Conservation (phyloP, 352 stramenopile species). For the Pythium scleroteichum region DNA sequence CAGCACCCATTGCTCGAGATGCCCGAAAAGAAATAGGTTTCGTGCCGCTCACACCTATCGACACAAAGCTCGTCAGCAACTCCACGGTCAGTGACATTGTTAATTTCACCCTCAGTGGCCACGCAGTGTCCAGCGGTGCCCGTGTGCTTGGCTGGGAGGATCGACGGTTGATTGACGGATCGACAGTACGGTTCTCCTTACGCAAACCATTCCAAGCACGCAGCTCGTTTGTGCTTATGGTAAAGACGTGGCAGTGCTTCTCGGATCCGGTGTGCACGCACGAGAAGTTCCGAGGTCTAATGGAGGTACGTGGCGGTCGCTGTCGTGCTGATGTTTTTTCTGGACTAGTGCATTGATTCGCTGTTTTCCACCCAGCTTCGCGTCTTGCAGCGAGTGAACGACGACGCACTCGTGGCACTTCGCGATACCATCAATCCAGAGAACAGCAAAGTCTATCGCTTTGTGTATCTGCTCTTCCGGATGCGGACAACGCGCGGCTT, state of each 20-base stretch:
- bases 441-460: conserved; percentile 51
- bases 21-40: conserved; percentile 53
- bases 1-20: conserved; percentile 31
- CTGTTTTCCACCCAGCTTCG: no score
- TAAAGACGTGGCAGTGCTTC: conserved; percentile 68
- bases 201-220: conserved; percentile 52
- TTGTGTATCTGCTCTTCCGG: conserved; percentile 71
- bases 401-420: conserved; percentile 70
- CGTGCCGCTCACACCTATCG: conserved; percentile 35
- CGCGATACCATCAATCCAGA: conserved; percentile 51
- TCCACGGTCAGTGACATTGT: conserved; percentile 53
- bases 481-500: conserved; percentile 66
- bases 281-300: conserved; percentile 61
- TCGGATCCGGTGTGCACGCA: conserved; percentile 60
- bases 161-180: conserved; percentile 51
- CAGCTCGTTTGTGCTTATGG: conserved; percentile 49
- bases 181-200: conserved; percentile 65
- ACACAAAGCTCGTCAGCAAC: conserved; percentile 40
- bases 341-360: no score
- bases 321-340: conserved; percentile 23
- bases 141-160: conserved; percentile 71
- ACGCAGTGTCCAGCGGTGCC: conserved; percentile 45
- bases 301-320: conserved; percentile 31
- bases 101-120: conserved; percentile 53
- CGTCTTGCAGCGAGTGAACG: conserved; percentile 69